Base-by-base conservation (phyloP, 495 filamentous ascomycete species). In the Hypoxylon intermedium region DNA sequence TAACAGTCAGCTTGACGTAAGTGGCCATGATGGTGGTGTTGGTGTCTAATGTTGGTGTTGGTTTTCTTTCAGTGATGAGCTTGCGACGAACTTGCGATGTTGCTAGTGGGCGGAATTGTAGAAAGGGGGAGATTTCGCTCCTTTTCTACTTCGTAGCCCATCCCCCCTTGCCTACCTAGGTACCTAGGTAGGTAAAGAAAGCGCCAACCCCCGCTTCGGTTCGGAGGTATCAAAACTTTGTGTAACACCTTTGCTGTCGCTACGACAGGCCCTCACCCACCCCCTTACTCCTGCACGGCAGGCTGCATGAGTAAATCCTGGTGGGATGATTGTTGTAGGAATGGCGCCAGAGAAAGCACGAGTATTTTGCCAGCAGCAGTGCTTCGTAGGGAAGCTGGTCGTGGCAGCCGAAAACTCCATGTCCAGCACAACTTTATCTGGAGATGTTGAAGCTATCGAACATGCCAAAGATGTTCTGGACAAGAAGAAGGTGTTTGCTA, bases 241-340 rank as follows among this genome's bases (percentile, higher is more conserved):
- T 33, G 30, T 33, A 33, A 11, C 30, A 33, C 26, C 26, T 5
- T 5, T 9, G 26, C 26, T 30, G 26, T 30, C 26, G 26, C 9
- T 9, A 30, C 30, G 9, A 11, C 30, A 33, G 30, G n/a, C n/a
- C n/a, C n/a, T n/a, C n/a, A n/a, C n/a, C n/a, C n/a, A n/a, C 9
- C 7, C 30, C 30, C 30, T 11, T 33, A 4, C 30, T 12, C 33
- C 33, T 36, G 33, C 33, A 13, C 33, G 26, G 4, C 6, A 13
- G 12, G n/a, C 33, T 9, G 33, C 5, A 36, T 36, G 33, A 36
- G 11, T 11, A 33, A 9, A 11, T 33, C n/a, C 30, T 33, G 30
- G 30, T 11, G n/a, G 7, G 9, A 85, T 85, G 83, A 28, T 84
- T 18, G 82, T 82, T 0, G 75, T 75, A 6, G 81, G 77, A 0